Evolutionary conservation across 768 basidiomycete species (phyloP), one percentile per base, ranked within the genome.

Genomic region (Astraeus odoratus): DNA sequence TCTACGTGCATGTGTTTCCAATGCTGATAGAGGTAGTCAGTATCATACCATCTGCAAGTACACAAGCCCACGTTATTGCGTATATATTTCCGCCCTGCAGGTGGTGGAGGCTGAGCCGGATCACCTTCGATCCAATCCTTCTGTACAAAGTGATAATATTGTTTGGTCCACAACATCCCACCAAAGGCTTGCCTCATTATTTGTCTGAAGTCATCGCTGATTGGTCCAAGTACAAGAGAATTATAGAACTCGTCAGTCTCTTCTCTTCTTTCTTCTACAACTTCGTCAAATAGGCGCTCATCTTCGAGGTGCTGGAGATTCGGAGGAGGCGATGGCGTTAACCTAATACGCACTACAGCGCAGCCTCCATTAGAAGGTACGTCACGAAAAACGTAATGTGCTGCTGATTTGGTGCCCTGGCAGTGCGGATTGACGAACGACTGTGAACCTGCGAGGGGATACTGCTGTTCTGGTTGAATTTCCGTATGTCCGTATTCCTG

Each of bases 151-250:
- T 87, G 76, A 69, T 98, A 99, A 65, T 81, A 90, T 59, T 98
- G 96, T 69, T 98, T 99, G 37, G 89, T 92, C 95, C 96, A 98
- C 42, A 99, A 68, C 96, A 99, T 98, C 9, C 96, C 96, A 18
- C 81, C 81, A 39, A 99, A 68, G 18, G 94, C 96, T 67, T 98
- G 96, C 50, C 96, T 74, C 90, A 90, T 96, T 53, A 99, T 86
- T 64, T 95, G 94, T 61, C 81, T 83, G 55, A 98, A 68, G 67
- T 99, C 96, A 47, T 96, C 91, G 56, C 79, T 88, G 58, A 95
- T 83, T 12, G 87, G 81, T 3, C 91, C 91, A 52, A 82, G 75
- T 31, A 82, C 81, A 43, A 98, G 74, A 4, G 77, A 73, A 31
- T 75, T 72, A 65, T 97, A 99, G 61, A 99, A 99, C 66, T 99